Percentiles rank a stretch among this genome's conserved stretches.
Conservation (phyloP, 495 filamentous ascomycete genomes). For the Sporormia fimetaria region DNA sequence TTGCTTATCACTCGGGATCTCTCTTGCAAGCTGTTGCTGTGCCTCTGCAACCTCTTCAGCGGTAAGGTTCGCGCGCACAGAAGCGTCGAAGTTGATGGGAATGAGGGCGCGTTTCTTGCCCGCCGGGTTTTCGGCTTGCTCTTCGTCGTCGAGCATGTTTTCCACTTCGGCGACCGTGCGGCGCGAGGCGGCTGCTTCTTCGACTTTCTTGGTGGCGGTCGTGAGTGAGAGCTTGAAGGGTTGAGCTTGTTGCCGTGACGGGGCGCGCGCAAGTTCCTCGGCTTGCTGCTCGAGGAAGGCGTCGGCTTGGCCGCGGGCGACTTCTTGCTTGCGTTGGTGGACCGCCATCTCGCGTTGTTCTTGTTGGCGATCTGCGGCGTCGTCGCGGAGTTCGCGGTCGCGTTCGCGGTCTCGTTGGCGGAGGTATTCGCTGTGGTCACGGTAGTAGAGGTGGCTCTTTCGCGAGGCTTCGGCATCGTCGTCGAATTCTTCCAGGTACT, state of each 20-base stretch:
- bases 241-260: slow-evolving; percentile 59
- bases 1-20: slow-evolving; percentile 78
- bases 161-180: slow-evolving; percentile 89
- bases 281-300: slow-evolving; percentile 85
- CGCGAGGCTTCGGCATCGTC: slow-evolving; percentile 68
- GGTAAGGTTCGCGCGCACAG: slow-evolving; percentile 55
- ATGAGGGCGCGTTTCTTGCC: slow-evolving; percentile 69
- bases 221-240: slow-evolving; percentile 91
- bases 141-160: slow-evolving; percentile 85
- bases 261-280: slow-evolving; percentile 49
- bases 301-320: slow-evolving; percentile 78
- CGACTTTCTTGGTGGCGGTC: slow-evolving; percentile 69
- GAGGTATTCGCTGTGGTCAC: slow-evolving; percentile 72
- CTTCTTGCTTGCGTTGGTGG: slow-evolving; percentile 60
- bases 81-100: slow-evolving; percentile 82
- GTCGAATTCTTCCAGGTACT: slow-evolving; percentile 68
- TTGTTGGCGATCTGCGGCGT: slow-evolving; percentile 67
- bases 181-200: slow-evolving; percentile 51
- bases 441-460: slow-evolving; percentile 72
- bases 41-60: slow-evolving; percentile 77
- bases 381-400: slow-evolving; percentile 56
- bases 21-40: slow-evolving; percentile 65
- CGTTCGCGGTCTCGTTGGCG: slow-evolving; percentile 66
- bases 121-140: slow-evolving; percentile 51
- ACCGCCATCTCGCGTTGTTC: slow-evolving; percentile 64